Percentiles rank a stretch among this genome's conserved stretches.
These are phyloP conservation scores for Moelleriella libera DNA, from an alignment of 2,329 filamentous ascomycete genomes.

Conservation along the genomic window DNA sequence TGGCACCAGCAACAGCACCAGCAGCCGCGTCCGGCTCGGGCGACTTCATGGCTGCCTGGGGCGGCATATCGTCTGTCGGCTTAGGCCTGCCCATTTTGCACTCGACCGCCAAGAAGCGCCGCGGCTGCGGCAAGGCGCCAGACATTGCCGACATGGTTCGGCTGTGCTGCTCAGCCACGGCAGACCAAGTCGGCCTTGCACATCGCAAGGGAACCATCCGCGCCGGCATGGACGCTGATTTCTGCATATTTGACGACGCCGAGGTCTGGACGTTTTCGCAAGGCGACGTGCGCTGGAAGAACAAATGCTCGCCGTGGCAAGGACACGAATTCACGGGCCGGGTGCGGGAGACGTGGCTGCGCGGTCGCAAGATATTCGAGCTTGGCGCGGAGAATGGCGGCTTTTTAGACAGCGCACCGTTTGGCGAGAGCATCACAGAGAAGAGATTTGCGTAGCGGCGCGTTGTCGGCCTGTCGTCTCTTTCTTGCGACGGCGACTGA, in stretches of 20 bases:
- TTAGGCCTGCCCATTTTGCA: slow-evolving; percentile 84
- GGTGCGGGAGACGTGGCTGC: slow-evolving; percentile 74
- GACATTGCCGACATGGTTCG: slow-evolving; percentile 67
- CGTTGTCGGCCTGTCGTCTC: too few species aligned
- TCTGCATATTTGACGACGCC: slow-evolving; percentile 83
- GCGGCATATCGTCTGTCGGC: slow-evolving; percentile 87
- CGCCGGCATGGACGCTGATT: slow-evolving; percentile 72
- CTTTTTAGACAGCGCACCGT: slow-evolving; percentile 32
- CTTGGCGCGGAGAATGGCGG: slow-evolving; percentile 39
- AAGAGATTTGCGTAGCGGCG: slow-evolving; percentile 25
- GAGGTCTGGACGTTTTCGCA: slow-evolving; percentile 59
- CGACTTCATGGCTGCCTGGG: slow-evolving; percentile 94
- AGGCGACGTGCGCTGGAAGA: slow-evolving; percentile 85
- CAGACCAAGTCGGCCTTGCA: slow-evolving; percentile 72
- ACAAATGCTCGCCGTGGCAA: slow-evolving; percentile 85
- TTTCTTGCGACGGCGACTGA: too few species aligned
- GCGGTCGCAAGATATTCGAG: slow-evolving; percentile 62
- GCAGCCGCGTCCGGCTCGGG: slow-evolving; percentile 26
- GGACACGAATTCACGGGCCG: slow-evolving; percentile 64
- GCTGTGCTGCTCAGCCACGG: slow-evolving; percentile 77
- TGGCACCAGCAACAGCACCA: neutral
- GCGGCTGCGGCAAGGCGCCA: slow-evolving; percentile 20
- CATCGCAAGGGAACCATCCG: slow-evolving; percentile 65
- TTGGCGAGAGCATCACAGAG: slow-evolving; percentile 45
- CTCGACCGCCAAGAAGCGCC: slow-evolving; percentile 55